A percentile compares a stretch with the other conserved stretches of the same genome.
Evolutionary conservation across 192 early-diverging fungal genomes (phyloP).

Genomic region (Spizellomyces punctatus): DNA sequence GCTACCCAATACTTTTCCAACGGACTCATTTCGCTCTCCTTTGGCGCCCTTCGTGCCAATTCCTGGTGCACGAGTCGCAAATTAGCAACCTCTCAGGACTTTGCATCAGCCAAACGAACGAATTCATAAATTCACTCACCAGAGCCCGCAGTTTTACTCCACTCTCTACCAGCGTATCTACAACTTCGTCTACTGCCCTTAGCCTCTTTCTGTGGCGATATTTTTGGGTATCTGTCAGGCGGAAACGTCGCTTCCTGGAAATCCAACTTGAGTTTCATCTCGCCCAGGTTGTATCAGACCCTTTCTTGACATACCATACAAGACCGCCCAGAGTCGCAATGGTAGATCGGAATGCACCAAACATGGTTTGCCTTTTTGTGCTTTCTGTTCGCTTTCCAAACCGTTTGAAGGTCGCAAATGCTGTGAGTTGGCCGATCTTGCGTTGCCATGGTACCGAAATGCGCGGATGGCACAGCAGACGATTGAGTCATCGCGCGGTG

Average conservation of each 20-base stretch:
- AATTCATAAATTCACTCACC: constrained; percentile 23
- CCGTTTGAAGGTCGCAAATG: no score
- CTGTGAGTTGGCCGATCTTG: no score
- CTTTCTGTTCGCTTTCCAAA: no score
- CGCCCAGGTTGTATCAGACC: background rate
- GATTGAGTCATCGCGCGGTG: no score
- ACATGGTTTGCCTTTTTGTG: constrained; percentile 16
- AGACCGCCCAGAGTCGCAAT: constrained; percentile 30
- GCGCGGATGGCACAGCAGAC: no score
- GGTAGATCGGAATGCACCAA: constrained; percentile 36
- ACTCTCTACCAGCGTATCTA: constrained; percentile 46
- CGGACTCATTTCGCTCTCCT: constrained; percentile 49
- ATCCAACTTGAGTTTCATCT: background rate
- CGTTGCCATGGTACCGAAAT: no score
- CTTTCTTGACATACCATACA: constrained; percentile 20
- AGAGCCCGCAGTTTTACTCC: constrained; percentile 50
- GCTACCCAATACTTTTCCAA: constrained; percentile 58
- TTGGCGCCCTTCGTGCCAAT: constrained; percentile 35
- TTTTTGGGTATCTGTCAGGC: constrained; percentile 53
- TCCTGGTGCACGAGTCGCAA: constrained; percentile 32
- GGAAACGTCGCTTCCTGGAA: constrained; percentile 49
- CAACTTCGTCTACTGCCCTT: constrained; percentile 50
- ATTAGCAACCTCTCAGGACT: background rate
- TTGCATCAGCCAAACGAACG: background rate
- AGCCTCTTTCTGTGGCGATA: constrained; percentile 49